Evolutionary conservation across 805 yeast genomes (phyloP).

Genomic region (Teunomyces lycoperdinae): DNA sequence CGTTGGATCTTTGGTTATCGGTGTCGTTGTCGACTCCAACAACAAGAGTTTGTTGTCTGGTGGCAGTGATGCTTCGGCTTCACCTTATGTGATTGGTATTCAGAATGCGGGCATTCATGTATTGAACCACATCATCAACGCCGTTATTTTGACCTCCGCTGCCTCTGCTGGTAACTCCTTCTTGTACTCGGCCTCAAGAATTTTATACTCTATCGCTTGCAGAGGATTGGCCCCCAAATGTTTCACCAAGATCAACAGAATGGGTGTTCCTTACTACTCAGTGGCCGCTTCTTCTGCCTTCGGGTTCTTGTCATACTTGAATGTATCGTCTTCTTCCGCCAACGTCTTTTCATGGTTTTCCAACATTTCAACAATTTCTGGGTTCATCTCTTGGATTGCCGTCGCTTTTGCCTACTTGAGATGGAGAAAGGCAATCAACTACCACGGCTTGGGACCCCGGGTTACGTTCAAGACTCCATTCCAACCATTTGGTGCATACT

Average conservation of each 20-base stretch:
- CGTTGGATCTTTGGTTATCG: constrained; percentile 39
- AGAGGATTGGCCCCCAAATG: constrained; percentile 55
- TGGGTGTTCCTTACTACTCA: constrained; percentile 42
- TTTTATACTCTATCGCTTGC: constrained; percentile 49
- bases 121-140: constrained; percentile 78
- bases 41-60: constrained; percentile 22
- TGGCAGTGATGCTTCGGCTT: constrained; percentile 39
- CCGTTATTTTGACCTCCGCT: constrained; percentile 65
- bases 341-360: constrained; percentile 63
- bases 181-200: constrained; percentile 65
- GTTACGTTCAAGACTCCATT: constrained; percentile 54
- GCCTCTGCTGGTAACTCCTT: constrained; percentile 49
- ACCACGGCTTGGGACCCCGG: constrained; percentile 52
- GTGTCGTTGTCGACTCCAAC: constrained; percentile 33
- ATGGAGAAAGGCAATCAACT: constrained; percentile 61
- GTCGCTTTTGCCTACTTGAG: constrained; percentile 53
- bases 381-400: constrained; percentile 62
- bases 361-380: constrained; percentile 63
- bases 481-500: constrained; percentile 60
- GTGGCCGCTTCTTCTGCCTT: constrained; percentile 33
- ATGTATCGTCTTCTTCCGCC: constrained; percentile 51
- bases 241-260: constrained; percentile 33
- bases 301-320: constrained; percentile 51
- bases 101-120: constrained; percentile 59
- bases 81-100: constrained; percentile 86